Evolutionary conservation across 1,284 basidiomycete species (phyloP), one percentile per base, ranked within the genome.

Genomic region (Abortiporus biennis): DNA sequence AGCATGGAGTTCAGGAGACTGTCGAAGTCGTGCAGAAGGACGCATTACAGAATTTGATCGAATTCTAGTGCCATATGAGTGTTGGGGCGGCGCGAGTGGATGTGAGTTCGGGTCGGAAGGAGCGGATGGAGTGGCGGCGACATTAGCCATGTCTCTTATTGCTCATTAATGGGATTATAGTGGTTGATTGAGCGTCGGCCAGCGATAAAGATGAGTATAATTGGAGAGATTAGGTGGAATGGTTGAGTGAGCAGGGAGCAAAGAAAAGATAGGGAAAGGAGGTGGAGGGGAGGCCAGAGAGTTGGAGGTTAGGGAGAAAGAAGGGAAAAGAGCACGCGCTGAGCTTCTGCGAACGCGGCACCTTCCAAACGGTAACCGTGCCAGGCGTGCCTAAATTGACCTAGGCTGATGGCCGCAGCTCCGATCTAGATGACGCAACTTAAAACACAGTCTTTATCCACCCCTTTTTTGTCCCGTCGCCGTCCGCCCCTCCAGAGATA

Each of bases 51-150:
- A 67, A 48, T 75, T 73, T 37, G 72, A 70, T 44, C 76, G 71
- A 33, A 71, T 78, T 38, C 79, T 63, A 5, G 78, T 80, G 47
- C 68, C 69, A 64, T 81, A 78, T 43, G 62, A 55, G 59, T 71
- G 69, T 25, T 54, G 47, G 39, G 54, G 48, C 43, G 54, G 39
- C 19, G 50, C 20, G 30, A 51, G 54, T 38, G 54, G 32, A 43
- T 34, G 13, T 38, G 54, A 16, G 43, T 23, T 33, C 39, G 49
- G 45, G 11, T 50, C 51, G 25, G 49, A 44, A 51, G 50, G 56
- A 48, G 52, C 46, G 35, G 53, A 32, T 39, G 48, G 45, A 51
- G 57, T 48, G 52, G 51, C 53, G 52, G 51, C 53, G 50, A 54
- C 45, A 44, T 49, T 36, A 46, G 57, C 53, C 65, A 67, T 65